Percentiles rank a stretch among this genome's conserved stretches.
These are phyloP conservation scores for Triticum monococcum DNA, from an alignment of 176 grass and related monocot species.

Conservation along the genomic window DNA sequence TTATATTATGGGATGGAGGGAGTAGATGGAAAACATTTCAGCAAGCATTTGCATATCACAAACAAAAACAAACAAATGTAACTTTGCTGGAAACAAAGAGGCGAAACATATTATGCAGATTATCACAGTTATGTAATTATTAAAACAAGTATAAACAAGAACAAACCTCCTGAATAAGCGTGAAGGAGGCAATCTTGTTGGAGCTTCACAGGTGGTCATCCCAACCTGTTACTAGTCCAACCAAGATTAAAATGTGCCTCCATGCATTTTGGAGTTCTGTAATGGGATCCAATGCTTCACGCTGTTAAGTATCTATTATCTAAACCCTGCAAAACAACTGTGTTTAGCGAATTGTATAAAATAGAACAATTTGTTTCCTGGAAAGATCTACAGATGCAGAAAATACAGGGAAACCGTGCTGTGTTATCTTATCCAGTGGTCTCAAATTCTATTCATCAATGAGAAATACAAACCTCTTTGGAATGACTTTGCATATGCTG, in stretches of 20 bases:
- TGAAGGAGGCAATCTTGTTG: slow-evolving; percentile 76
- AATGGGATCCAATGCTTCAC: slow-evolving; percentile 95
- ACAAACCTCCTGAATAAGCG: slow-evolving; percentile 51
- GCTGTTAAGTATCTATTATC: slow-evolving; percentile 38
- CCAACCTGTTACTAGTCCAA: slow-evolving; percentile 86
- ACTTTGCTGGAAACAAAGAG: too few relatives aligned
- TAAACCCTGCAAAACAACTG: slow-evolving; percentile 63
- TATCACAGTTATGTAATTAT: background rate
- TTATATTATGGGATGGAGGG: too few relatives aligned
- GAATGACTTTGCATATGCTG: slow-evolving; percentile 74
- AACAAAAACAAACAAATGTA: background rate
- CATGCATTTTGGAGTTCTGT: slow-evolving; percentile 79
- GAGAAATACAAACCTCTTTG: slow-evolving; percentile 45
- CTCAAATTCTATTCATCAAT: background rate
- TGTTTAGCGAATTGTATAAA: slow-evolving; percentile 21
- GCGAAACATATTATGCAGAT: background rate
- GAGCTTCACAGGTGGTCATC: slow-evolving; percentile 85
- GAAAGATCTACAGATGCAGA: background rate
- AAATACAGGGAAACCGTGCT: background rate
- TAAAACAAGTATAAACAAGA: slow-evolving; percentile 26
- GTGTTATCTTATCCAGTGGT: background rate
- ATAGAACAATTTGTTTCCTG: background rate
- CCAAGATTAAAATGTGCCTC: slow-evolving; percentile 49
- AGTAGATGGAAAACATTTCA: background rate
- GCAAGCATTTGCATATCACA: background rate